Conservation (phyloP, 805 yeast species). For the Wickerhamomyces chambardii region DNA sequence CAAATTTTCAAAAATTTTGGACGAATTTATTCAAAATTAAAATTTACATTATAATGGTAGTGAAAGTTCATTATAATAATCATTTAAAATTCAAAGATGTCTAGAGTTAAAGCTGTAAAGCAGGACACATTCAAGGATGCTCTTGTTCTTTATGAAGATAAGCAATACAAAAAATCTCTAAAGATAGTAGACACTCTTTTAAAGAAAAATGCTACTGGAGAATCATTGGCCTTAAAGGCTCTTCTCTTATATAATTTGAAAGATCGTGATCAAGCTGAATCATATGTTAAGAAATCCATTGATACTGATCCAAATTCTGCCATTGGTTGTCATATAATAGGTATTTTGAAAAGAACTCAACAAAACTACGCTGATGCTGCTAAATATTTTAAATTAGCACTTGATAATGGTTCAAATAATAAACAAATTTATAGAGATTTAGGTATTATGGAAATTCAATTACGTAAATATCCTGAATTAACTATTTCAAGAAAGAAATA, state of each 20-base stretch:
- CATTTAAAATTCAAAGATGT: background rate
- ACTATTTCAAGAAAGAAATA: conserved; percentile 56
- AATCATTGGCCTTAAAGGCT: conserved; percentile 81
- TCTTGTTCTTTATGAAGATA: conserved; percentile 70
- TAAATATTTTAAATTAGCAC: conserved; percentile 66
- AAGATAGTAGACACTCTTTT: conserved; percentile 66
- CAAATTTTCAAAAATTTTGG: too few relatives aligned
- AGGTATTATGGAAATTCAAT: conserved; percentile 70
- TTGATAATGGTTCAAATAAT: conserved; percentile 72
- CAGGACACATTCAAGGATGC: conserved; percentile 70
- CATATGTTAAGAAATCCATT: conserved; percentile 52
- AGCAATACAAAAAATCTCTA: conserved; percentile 81
- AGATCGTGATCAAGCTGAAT: conserved; percentile 54
- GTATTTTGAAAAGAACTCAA: conserved; percentile 67
- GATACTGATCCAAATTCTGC: conserved; percentile 52
- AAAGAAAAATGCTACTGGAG: conserved; percentile 68
- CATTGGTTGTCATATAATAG: conserved; percentile 77
- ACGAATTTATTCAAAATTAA: too few relatives aligned
- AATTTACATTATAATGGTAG: too few relatives aligned
- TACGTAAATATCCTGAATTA: conserved; percentile 60
- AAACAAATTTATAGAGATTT: conserved; percentile 76
- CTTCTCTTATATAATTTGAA: conserved; percentile 50
- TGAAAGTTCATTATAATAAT: too few relatives aligned
- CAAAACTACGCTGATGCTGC: conserved; percentile 71
- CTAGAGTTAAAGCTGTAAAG: background rate